These are phyloP conservation scores for Fraxinus paxiana DNA, from an alignment of 305 asterid species.

Conservation along the genomic window DNA sequence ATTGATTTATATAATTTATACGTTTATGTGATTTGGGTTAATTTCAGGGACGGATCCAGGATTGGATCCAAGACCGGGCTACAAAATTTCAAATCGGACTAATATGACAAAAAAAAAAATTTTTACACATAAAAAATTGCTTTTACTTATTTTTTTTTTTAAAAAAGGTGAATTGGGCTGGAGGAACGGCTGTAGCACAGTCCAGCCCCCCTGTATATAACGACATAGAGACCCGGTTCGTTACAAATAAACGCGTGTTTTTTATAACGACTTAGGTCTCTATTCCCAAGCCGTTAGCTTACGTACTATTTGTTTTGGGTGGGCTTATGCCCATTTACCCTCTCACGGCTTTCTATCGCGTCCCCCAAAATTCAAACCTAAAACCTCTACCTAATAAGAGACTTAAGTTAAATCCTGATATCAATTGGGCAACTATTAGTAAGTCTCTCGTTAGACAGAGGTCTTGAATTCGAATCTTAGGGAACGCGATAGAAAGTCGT, in stretches of 20 bases:
- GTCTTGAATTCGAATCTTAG: too few relatives aligned
- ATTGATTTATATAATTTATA: too few relatives aligned
- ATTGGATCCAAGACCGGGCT: too few relatives aligned
- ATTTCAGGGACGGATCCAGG: too few relatives aligned
- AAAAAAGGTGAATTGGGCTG: background rate
- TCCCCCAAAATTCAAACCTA: background rate
- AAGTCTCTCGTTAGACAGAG: too few relatives aligned
- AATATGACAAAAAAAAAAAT: too few relatives aligned
- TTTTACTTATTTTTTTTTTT: background rate
- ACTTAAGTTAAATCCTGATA: background rate
- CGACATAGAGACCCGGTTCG: background rate
- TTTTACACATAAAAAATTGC: background rate
- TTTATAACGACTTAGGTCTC: background rate
- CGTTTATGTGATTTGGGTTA: too few relatives aligned
- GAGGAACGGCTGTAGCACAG: background rate
- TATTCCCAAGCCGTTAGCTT: background rate
- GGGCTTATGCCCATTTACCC: background rate
- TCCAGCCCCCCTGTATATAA: background rate
- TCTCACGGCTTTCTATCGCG: background rate
- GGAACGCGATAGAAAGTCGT: too few relatives aligned
- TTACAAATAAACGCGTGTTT: too few relatives aligned
- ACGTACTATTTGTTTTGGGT: background rate
- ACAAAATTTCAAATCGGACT: too few relatives aligned
- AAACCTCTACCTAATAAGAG: background rate
- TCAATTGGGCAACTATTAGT: too few relatives aligned